Conservation (phyloP, 2,329 filamentous ascomycete species). For the Rhexocercosporidium sp. region DNA sequence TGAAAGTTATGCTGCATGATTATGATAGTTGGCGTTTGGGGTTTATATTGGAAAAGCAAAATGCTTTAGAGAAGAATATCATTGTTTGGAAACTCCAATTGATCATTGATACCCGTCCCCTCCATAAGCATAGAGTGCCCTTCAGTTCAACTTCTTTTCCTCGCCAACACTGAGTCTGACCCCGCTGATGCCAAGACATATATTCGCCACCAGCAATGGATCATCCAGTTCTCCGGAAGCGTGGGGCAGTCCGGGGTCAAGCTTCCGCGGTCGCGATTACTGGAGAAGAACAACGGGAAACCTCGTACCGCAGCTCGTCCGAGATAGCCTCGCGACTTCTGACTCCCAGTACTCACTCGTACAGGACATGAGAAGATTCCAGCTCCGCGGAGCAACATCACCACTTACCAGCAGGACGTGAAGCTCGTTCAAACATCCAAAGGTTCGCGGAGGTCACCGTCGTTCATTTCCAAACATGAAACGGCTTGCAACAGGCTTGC, state of each 20-base stretch:
- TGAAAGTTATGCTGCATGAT: not conserved
- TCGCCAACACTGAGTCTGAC: not conserved
- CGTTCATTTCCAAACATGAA: slow-evolving; percentile 33
- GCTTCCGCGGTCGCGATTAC: slow-evolving; percentile 24
- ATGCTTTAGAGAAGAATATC: slow-evolving; percentile 9
- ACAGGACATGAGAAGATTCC: slow-evolving; percentile 1
- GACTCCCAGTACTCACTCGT: not conserved
- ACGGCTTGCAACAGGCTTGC: slow-evolving; percentile 32
- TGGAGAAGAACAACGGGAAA: no score
- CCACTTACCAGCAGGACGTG: not conserved
- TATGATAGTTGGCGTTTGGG: slow-evolving; percentile 15
- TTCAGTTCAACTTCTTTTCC: not conserved
- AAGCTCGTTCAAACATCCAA: not conserved
- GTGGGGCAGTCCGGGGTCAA: slow-evolving; percentile 21
- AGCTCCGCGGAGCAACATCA: not conserved
- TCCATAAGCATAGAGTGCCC: not conserved
- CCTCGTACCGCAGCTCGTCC: no score
- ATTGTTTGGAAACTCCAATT: slow-evolving; percentile 4
- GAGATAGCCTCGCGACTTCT: slow-evolving; percentile 18
- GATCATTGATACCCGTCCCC: not conserved
- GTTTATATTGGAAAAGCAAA: slow-evolving; percentile 12
- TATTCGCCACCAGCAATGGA: not conserved
- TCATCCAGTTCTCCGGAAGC: not conserved
- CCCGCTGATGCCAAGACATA: slow-evolving; percentile 2
- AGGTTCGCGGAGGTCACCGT: not conserved